Evolutionary conservation across 2,329 filamentous ascomycete species (phyloP).

Genomic region (Xylariaceae sp.): DNA sequence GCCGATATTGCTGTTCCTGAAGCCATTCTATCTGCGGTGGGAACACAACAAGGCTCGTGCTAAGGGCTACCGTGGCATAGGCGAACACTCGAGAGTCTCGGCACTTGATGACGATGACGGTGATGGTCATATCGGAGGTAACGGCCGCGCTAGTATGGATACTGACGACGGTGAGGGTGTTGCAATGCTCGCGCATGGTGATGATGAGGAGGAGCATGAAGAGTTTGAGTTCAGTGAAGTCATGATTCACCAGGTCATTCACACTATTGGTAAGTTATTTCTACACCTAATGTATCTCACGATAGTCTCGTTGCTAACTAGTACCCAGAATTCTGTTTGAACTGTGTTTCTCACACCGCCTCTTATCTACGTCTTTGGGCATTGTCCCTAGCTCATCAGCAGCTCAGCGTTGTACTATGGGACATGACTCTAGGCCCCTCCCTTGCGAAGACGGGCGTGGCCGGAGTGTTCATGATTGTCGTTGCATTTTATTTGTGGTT

Average conservation of each 20-base stretch:
- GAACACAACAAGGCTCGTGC: conserved; percentile 88
- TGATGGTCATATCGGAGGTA: conserved; percentile 50
- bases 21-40: conserved; percentile 90
- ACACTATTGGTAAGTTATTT: conserved; percentile 78
- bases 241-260: conserved; percentile 99
- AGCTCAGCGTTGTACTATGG: conserved; percentile 95
- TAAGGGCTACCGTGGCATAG: conserved; percentile 87
- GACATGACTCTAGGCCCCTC: conserved; percentile 85
- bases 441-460: conserved; percentile 60
- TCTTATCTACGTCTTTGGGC: conserved; percentile 99
- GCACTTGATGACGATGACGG: conserved; percentile 88
- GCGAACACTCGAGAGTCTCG: conserved; percentile 81
- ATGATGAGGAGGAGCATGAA: conserved; percentile 78
- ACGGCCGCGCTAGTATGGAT: conserved; percentile 63
- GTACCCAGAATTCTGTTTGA: conserved; percentile 84
- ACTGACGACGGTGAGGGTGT: conserved; percentile 63
- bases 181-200: conserved; percentile 42
- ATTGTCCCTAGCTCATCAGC: conserved; percentile 92
- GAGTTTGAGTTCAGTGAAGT: conserved; percentile 97
- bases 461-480: conserved; percentile 77
- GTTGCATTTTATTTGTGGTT: conserved; percentile 88
- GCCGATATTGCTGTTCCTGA: conserved; percentile 85
- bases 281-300: neutral
- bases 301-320: conserved; percentile 1
- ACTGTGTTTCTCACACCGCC: conserved; percentile 97